phyloP scores from a whole-genome alignment of 2,329 filamentous ascomycete genomes.

The Cordyceps cateniannulata region DNA sequence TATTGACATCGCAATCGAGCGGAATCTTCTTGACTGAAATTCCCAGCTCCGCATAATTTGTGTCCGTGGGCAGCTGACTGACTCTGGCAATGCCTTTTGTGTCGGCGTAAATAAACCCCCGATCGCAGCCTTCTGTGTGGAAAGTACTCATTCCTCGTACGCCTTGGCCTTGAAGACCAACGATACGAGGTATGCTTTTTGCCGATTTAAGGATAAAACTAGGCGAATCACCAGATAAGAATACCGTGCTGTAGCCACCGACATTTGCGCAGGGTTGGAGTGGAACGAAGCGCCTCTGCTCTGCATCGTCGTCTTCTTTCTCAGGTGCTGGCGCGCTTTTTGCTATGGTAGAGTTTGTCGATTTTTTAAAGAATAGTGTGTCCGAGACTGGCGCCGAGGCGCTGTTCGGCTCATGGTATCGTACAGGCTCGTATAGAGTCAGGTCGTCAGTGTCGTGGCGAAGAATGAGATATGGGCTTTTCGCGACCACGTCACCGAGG shows the following conservation, averaged over 20 bases:
- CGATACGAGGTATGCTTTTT: constrained; percentile 66
- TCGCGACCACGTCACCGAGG: constrained; percentile 66
- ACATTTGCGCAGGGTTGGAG: constrained; percentile 57
- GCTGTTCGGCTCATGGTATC: constrained; percentile 33
- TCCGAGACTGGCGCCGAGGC: constrained; percentile 34
- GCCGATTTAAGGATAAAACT: constrained; percentile 78
- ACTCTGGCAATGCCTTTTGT: constrained; percentile 65
- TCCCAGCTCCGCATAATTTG: constrained; percentile 66
- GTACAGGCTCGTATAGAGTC: constrained; percentile 78
- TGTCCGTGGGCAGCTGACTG: constrained; percentile 60
- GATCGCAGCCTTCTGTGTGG: constrained; percentile 68
- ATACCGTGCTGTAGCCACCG: constrained; percentile 74
- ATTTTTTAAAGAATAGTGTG: constrained; percentile 69
- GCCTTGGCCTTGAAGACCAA: constrained; percentile 63
- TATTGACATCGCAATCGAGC: constrained; percentile 63
- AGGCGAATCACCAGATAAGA: constrained; percentile 73
- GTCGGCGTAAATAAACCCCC: constrained; percentile 79
- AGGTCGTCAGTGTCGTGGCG: constrained; percentile 77
- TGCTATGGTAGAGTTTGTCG: constrained; percentile 61
- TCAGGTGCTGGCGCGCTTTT: constrained; percentile 43
- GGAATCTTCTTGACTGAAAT: constrained; percentile 68
- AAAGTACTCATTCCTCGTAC: constrained; percentile 70
- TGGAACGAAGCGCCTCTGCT: constrained; percentile 39
- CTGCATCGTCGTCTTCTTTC: constrained; percentile 44
- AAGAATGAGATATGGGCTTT: constrained; percentile 72